These are phyloP conservation scores for Aspergillus felis DNA, from an alignment of 2,329 filamentous ascomycete genomes.

Conservation along the genomic window DNA sequence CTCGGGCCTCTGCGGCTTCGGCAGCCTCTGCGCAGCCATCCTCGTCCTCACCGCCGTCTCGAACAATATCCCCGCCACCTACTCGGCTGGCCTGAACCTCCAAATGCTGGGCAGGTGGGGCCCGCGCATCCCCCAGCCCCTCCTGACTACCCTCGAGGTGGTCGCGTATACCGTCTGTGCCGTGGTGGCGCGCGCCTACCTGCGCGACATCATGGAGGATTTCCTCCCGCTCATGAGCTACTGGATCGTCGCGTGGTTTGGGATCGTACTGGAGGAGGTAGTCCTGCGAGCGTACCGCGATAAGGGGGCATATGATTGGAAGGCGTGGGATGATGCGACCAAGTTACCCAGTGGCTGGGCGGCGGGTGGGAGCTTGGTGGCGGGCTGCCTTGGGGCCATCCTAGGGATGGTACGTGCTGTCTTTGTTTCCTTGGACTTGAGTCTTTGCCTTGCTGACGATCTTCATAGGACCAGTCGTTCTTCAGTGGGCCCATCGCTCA, in stretches of 20 bases:
- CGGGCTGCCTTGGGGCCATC: constrained; percentile 35
- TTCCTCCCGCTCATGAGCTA: constrained; percentile 46
- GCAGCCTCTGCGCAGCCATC: constrained; percentile 40
- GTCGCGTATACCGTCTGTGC: constrained; percentile 41
- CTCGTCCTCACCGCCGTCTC: constrained; percentile 38
- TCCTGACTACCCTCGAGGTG: constrained; percentile 40
- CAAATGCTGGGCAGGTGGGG: constrained; percentile 37
- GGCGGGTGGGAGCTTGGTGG: constrained; percentile 29
- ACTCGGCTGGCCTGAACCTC: constrained; percentile 40
- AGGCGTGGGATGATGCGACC: constrained; percentile 31
- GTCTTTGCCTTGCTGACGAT: background rate
- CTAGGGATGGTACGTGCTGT: constrained; percentile 31
- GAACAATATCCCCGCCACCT: constrained; percentile 42
- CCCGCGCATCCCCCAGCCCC: constrained; percentile 35
- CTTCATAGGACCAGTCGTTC: constrained; percentile 28
- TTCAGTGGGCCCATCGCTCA: constrained; percentile 32
- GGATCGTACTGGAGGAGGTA: constrained; percentile 37
- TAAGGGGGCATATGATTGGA: constrained; percentile 35
- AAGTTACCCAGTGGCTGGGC: constrained; percentile 39
- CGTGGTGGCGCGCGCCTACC: constrained; percentile 36
- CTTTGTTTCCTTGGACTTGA: background rate
- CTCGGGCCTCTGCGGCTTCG: constrained; percentile 35
- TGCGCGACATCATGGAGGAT: constrained; percentile 41
- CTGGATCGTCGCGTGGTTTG: constrained; percentile 40
- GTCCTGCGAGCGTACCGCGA: constrained; percentile 36